Conservation (phyloP, 177 flowering plant genomes). For the Vitis hybrid region DNA sequence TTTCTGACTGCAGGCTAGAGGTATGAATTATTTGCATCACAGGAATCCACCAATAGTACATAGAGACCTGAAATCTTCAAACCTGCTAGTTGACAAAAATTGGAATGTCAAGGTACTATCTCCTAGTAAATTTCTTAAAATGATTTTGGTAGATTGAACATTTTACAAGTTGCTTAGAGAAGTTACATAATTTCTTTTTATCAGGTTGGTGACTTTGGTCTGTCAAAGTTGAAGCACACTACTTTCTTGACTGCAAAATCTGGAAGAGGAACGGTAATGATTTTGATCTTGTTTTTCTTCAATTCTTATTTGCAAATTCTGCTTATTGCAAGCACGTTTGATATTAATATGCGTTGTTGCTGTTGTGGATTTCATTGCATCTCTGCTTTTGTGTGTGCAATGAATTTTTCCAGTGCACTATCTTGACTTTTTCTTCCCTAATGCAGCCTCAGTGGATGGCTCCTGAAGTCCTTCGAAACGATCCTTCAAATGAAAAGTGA, state of each 20-base stretch:
- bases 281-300: not conserved
- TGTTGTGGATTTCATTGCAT: not conserved
- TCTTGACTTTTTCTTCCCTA: slow-evolving; percentile 1
- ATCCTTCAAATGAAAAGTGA: slow-evolving; percentile 93
- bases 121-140: slow-evolving; percentile 4
- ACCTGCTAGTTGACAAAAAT: slow-evolving; percentile 80
- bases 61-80: slow-evolving; percentile 86
- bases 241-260: slow-evolving; percentile 74
- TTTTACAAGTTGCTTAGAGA: not conserved
- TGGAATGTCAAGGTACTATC: slow-evolving; percentile 84
- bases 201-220: slow-evolving; percentile 94
- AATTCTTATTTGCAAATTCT: not conserved
- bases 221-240: slow-evolving; percentile 68
- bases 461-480: slow-evolving; percentile 90
- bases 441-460: slow-evolving; percentile 99
- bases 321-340: not conserved
- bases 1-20: slow-evolving; percentile 63
- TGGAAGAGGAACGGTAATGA: slow-evolving; percentile 80
- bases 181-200: not conserved
- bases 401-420: not conserved
- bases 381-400: not conserved
- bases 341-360: not conserved
- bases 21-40: slow-evolving; percentile 88
- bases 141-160: not conserved
- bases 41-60: slow-evolving; percentile 90